A percentile compares a stretch with the other conserved stretches of the same genome.
These are phyloP conservation scores for Neltuma alba DNA, from an alignment of 306 rosid species.

Conservation along the genomic window DNA sequence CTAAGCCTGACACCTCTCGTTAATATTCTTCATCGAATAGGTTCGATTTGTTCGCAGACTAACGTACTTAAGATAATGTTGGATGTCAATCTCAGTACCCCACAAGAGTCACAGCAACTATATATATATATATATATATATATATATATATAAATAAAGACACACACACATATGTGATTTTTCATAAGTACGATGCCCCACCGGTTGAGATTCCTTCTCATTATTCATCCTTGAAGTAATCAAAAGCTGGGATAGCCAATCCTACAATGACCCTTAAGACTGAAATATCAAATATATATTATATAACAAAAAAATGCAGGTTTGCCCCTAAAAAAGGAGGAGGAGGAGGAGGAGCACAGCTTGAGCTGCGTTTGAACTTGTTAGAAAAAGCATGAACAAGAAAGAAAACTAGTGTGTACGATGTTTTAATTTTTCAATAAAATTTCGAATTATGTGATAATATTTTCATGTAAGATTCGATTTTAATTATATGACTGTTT, in stretches of 20 bases:
- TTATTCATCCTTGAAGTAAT: neutral
- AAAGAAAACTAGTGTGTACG: neutral
- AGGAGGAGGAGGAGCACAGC: no score
- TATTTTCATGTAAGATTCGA: neutral
- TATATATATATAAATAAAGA: no score
- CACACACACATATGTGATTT: neutral
- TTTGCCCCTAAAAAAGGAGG: neutral
- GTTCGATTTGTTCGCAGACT: constrained; percentile 4
- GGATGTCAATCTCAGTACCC: constrained; percentile 13
- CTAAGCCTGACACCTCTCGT: neutral
- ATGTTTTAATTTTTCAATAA: neutral
- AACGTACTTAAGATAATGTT: neutral
- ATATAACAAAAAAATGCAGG: neutral
- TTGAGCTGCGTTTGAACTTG: no score
- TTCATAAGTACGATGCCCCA: constrained; percentile 8
- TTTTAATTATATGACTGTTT: neutral
- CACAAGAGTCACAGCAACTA: neutral
- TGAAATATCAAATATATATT: neutral
- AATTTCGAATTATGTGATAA: neutral
- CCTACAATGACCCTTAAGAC: neutral
- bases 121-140: no score
- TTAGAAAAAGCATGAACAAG: neutral
- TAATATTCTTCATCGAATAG: neutral
- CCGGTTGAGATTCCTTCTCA: neutral
- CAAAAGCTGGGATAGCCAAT: neutral